Percentiles rank a stretch among this genome's conserved stretches.
Evolutionary conservation across 768 basidiomycete genomes (phyloP).

Genomic region (Calocera cornea): DNA sequence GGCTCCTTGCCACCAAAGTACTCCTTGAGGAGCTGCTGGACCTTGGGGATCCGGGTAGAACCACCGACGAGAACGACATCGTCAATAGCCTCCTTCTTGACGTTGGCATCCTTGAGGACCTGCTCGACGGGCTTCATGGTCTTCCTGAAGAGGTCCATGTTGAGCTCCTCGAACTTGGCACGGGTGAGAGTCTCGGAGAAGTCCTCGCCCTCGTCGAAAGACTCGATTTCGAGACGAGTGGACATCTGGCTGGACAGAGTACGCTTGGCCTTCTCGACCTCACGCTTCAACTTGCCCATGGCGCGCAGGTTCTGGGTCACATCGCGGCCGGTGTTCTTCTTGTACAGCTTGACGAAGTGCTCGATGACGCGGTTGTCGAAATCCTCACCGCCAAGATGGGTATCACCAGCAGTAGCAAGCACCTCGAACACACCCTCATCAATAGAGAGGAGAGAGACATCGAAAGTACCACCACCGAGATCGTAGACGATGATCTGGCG

Average conservation of each 20-base stretch:
- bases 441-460: slow-evolving; percentile 91
- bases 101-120: slow-evolving; percentile 91
- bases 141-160: slow-evolving; percentile 98
- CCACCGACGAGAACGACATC: slow-evolving; percentile 93
- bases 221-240: slow-evolving; percentile 87
- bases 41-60: slow-evolving; percentile 99
- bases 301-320: slow-evolving; percentile 67
- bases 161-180: slow-evolving; percentile 97
- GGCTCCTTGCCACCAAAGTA: slow-evolving; percentile 95
- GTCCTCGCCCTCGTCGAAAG: slow-evolving; percentile 92
- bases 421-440: slow-evolving; percentile 89
- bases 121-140: slow-evolving; percentile 99
- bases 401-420: slow-evolving; percentile 83
- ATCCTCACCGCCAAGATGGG: slow-evolving; percentile 90
- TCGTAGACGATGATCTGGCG: slow-evolving; percentile 96
- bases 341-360: slow-evolving; percentile 77
- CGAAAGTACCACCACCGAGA: slow-evolving; percentile 96
- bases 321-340: slow-evolving; percentile 82
- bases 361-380: slow-evolving; percentile 91
- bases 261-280: slow-evolving; percentile 91
- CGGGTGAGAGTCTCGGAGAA: slow-evolving; percentile 93
- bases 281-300: slow-evolving; percentile 82
- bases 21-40: slow-evolving; percentile 95
- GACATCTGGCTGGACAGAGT: slow-evolving; percentile 82
- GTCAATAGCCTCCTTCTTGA: slow-evolving; percentile 94